These are phyloP conservation scores for Bryoerythrophyllum caledonicum DNA, from an alignment of 225 moss, liverwort and hornwort species.

Conservation along the genomic window DNA sequence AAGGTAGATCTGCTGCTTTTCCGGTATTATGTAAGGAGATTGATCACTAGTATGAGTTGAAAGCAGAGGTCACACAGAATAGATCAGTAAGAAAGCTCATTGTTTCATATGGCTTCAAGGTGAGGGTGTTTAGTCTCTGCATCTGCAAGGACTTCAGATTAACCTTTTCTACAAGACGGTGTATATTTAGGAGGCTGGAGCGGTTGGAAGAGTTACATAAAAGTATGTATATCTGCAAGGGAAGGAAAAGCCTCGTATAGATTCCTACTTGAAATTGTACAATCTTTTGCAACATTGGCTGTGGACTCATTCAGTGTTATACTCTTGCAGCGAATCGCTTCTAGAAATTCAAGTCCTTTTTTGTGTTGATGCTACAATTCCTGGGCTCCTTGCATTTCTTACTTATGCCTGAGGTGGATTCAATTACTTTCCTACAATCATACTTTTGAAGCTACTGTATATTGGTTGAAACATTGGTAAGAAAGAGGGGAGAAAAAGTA, in stretches of 20 bases:
- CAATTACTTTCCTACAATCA: background rate
- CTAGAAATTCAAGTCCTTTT: background rate
- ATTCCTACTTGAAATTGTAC: background rate
- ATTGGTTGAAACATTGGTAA: too few relatives aligned
- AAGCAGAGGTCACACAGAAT: background rate
- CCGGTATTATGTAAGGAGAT: conserved; percentile 13
- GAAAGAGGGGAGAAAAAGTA: too few relatives aligned
- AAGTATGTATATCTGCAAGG: background rate
- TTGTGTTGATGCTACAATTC: background rate
- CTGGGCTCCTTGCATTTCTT: background rate
- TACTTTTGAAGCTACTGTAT: background rate
- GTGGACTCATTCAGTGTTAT: background rate
- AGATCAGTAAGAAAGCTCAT: background rate
- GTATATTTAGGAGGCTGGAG: conserved; percentile 13
- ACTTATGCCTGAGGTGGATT: background rate
- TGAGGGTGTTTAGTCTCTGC: background rate
- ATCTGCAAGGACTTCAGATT: background rate
- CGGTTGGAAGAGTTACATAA: background rate
- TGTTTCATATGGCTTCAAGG: background rate
- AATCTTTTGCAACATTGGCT: background rate
- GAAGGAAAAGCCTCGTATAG: background rate
- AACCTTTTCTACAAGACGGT: background rate
- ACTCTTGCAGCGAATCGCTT: background rate
- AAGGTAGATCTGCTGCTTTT: conserved; percentile 17
- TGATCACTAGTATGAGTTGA: background rate